Percentiles rank a stretch among this genome's conserved stretches.
These are phyloP conservation scores for Datisca glomerata DNA, from an alignment of 306 rosid genomes.

Conservation along the genomic window DNA sequence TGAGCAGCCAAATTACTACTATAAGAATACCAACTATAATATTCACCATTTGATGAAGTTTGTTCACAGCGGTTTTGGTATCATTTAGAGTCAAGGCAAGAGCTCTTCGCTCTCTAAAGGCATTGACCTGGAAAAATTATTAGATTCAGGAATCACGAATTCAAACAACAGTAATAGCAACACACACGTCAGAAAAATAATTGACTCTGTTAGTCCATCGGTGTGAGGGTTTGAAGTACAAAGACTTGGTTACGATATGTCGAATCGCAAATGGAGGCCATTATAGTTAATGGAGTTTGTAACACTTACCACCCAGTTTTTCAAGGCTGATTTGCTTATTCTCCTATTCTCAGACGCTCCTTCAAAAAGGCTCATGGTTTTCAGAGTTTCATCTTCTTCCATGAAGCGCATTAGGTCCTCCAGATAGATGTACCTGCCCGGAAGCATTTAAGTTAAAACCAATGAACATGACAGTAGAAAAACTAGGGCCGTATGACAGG, in stretches of 20 bases:
- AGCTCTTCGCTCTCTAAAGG: conserved; percentile 86
- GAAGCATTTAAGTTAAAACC: background rate
- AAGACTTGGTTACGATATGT: too few species aligned
- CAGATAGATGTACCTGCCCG: conserved; percentile 35
- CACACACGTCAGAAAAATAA: too few species aligned
- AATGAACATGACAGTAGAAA: too few species aligned
- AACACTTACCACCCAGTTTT: conserved; percentile 84
- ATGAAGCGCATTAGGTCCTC: conserved; percentile 71
- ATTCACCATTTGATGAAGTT: conserved; percentile 70
- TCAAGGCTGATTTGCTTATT: conserved; percentile 67
- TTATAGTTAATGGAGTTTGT: background rate
- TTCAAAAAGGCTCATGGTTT: conserved; percentile 69
- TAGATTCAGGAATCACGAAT: too few species aligned
- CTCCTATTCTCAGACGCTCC: conserved; percentile 50
- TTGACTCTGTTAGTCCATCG: too few species aligned
- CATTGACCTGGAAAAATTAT: conserved; percentile 62
- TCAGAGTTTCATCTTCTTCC: conserved; percentile 62
- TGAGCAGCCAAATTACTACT: conserved; percentile 54
- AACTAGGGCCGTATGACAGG: too few species aligned
- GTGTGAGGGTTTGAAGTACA: too few species aligned
- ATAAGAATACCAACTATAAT: conserved; percentile 41
- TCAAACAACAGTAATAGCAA: too few species aligned
- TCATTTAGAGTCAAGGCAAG: conserved; percentile 84
- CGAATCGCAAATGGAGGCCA: too few species aligned
- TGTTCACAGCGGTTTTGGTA: conserved; percentile 90